Evolutionary conservation across 2,329 filamentous ascomycete species (phyloP), one percentile per base, ranked within the genome.

Genomic region (Botrytis tulipae): DNA sequence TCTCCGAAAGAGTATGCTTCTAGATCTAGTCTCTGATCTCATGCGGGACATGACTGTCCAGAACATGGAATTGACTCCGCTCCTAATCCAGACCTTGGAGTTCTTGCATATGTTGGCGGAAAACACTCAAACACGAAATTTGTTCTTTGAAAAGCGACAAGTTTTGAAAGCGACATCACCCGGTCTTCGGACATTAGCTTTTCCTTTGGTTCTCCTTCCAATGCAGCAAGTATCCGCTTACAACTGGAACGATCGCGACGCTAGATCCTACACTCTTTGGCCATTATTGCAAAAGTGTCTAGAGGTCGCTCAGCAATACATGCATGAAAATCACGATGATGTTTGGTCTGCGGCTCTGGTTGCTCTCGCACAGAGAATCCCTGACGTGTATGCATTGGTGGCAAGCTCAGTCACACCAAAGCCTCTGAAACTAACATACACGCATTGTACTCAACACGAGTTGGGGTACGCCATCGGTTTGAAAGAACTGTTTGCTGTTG

Each of bases 341-440:
- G 46, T 67, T 29, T 67, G 65, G 46, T 67, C 65, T 54, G 46
- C 46, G 9, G 32, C 32, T 2, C 3, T 54, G 16, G 29, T 67
- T 25, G 14, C 65, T 5, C n/a, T 54, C 1, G 65, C 16, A 4
- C n/a, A 67, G 46, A 67, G 65, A 29, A 4, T 40, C 0, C 12
- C 48, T 1, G 46, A n/a, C 8, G 46, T 67, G 0, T 40, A 67
- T 54, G 25, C 8, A 4, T 51, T 29, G 1, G 7, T 67, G 32
- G 46, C 65, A 1, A 22, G 46, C 6, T 51, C 9, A 2, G 46
- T 67, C 0, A 1, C 32, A 37, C 1, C 14, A 18, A 25, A 51
- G 6, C 2, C 32, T 1, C 0, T 40, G 1, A 10, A 25, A 3
- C 46, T 25, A 1, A 16, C 12, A 3, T 40, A 37, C 0, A 54